Percentiles rank a stretch among this genome's conserved stretches.
Evolutionary conservation across 352 stramenopile species (phyloP).

Genomic region (Pythium scleroteichum): DNA sequence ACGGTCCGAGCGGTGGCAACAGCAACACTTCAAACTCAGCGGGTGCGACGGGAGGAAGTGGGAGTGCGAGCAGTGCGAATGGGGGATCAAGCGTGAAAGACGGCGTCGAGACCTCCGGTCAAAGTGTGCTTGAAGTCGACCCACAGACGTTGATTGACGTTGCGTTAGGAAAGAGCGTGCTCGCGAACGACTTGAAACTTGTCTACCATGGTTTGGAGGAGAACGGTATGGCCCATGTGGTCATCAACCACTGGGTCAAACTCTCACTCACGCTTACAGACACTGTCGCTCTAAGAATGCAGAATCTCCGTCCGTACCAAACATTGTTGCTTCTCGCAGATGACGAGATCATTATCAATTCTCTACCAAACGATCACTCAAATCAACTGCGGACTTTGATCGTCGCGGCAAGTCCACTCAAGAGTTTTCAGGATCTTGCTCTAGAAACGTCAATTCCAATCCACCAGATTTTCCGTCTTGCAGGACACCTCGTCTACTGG

Average conservation of each 20-base stretch:
- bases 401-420: constrained; percentile 73
- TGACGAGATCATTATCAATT: constrained; percentile 59
- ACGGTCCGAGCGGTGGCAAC: constrained; percentile 12
- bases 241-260: constrained; percentile 87
- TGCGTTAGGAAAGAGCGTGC: constrained; percentile 67
- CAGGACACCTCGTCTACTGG: constrained; percentile 86
- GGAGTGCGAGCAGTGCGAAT: constrained; percentile 6
- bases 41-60: not conserved
- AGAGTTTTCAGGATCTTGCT: constrained; percentile 84
- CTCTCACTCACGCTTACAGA: constrained; percentile 82
- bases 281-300: constrained; percentile 54
- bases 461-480: constrained; percentile 81
- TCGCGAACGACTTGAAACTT: constrained; percentile 85
- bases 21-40: constrained; percentile 27
- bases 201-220: constrained; percentile 85
- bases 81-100: constrained; percentile 15
- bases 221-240: constrained; percentile 68
- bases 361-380: constrained; percentile 76
- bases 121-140: constrained; percentile 57
- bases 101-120: constrained; percentile 22
- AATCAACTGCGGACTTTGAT: constrained; percentile 75
- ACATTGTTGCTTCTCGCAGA: constrained; percentile 75
- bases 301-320: constrained; percentile 79
- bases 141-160: constrained; percentile 85
- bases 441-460: constrained; percentile 77